Evolutionary conservation across 2,329 filamentous ascomycete species (phyloP), one percentile per base, ranked within the genome.

Genomic region (Phialemonium atrogriseum): DNA sequence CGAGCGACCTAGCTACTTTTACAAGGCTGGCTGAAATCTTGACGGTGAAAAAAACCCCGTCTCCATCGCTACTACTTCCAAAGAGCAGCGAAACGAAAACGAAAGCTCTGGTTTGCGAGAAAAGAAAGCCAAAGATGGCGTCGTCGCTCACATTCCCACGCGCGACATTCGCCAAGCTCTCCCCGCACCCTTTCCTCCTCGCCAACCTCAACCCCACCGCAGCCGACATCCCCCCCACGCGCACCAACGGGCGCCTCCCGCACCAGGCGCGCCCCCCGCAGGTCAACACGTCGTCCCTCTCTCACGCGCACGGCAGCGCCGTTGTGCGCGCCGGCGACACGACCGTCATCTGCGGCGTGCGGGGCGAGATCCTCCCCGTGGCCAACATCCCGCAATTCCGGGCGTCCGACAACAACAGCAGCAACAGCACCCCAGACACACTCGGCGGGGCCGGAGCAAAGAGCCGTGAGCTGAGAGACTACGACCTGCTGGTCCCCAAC

Each of bases 271-370:
- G 91, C 26, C 56, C 68, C 14, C 77, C 83, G n/a, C 77, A 78
- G 20, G 68, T 91, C 46, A 91, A 95, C 57, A 77, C 77, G 0
- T 83, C 84, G 16, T 91, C 85, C 14, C 66, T 98, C 30, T 84
- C 86, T 1, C 87, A 98, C 55, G 82, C 86, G 34, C 80, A 94
- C 52, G 91, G 91, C 31, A 93, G 85, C 47, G 82, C 89, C 1
- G 80, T 96, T 1, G 83, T 96, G 30, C 77, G 91, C 21, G 67
- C 84, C 31, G 91, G 91, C 27, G 85, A 93, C 55, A 96, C 89
- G 1, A 87, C 86, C 1, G 85, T 88, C n/a, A 88, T 98, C 22
- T 95, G 88, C 52, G 91, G 89, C 35, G 77, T 98, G 13, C 77
- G 89, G 26, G 88, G 72, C 32, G 91, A 98, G 60, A 79, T 94